Base-by-base conservation (phyloP, 192 early-diverging fungal genomes). In the Mortierella claussenii region DNA sequence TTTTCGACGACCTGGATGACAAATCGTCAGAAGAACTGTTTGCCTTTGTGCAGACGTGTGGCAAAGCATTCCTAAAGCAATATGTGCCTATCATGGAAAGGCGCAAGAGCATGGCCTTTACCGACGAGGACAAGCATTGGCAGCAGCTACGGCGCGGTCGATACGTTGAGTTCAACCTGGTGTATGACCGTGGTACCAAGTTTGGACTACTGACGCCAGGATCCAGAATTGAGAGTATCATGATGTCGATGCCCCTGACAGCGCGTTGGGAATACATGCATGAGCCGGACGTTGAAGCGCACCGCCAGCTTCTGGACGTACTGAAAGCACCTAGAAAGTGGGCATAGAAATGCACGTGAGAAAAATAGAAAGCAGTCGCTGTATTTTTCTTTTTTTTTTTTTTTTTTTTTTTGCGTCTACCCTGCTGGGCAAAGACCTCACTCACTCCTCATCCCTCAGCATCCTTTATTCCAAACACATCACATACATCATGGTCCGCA, bases 131-230 rank as follows among this genome's bases (percentile, higher is more conserved):
- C 73, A 97, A 92, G 79, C 58, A 84, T 47, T 99, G 96, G 96
- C 97, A 99, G 82, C 93, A 97, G 68, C 60, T 99, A 34, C 87
- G 97, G 45, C 88, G 97, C 37, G 97, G 97, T 13, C 86, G 95
- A 42, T 99, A 99, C 80, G 96, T 95, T 24, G 97, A 99, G 76
- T 99, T 99, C 76, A 99, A 99, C 76, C 82, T 99, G 69, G 92
- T 98, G 20, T 89, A 94, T 65, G 97, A 99, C 78, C 90, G 97
- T 36, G 97, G 97, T 28, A 99, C 97, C 31, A 99, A 99, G 83
- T 99, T 98, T 83, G 97, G 97, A 20, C 81, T 99, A 51, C 88
- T 91, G 68, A 99, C 97, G 17, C 97, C 97, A 4, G 96, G 96
- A 27, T 94, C 93, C 5, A 82, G 97, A 20, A 97, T 97, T 57